These are phyloP conservation scores for Penicillium flavigenum DNA, from an alignment of 495 filamentous ascomycete species.

Conservation along the genomic window DNA sequence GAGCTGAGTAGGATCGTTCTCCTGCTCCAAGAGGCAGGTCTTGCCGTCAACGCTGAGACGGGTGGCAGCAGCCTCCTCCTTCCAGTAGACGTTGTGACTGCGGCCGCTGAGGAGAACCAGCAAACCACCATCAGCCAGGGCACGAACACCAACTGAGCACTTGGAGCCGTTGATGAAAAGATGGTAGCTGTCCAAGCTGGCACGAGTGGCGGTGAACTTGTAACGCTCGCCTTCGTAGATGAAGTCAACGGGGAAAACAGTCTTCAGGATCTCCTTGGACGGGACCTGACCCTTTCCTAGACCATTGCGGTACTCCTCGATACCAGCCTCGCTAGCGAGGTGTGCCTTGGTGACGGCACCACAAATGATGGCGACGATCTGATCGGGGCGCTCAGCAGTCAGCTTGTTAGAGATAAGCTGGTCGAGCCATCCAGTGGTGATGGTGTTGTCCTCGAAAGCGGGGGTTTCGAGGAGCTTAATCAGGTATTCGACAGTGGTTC, in stretches of 20 bases:
- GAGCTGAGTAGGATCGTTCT: constrained; percentile 98
- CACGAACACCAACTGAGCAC: constrained; percentile 88
- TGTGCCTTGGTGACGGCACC: constrained; percentile 96
- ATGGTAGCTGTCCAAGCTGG: constrained; percentile 91
- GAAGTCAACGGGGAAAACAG: constrained; percentile 96
- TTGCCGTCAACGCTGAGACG: constrained; percentile 96
- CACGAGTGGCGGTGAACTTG: constrained; percentile 97
- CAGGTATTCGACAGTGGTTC: constrained; percentile 97
- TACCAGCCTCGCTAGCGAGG: constrained; percentile 81
- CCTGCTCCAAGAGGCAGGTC: constrained; percentile 95
- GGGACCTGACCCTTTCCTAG: constrained; percentile 98
- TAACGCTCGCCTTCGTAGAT: constrained; percentile 96
- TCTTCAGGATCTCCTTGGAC: constrained; percentile 93
- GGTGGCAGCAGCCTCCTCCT: constrained; percentile 94
- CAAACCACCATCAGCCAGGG: constrained; percentile 92
- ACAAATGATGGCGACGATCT: constrained; percentile 85
- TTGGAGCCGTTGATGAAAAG: constrained; percentile 99
- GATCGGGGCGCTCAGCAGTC: constrained; percentile 93
- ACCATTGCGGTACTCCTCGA: constrained; percentile 80
- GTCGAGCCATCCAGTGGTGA: constrained; percentile 98
- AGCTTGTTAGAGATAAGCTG: constrained; percentile 97
- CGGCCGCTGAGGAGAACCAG: constrained; percentile 84
- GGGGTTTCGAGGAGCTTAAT: constrained; percentile 99
- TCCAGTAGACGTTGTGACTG: constrained; percentile 99
- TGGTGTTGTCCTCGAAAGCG: constrained; percentile 98